Evolutionary conservation across 495 filamentous ascomycete species (phyloP), one percentile per base, ranked within the genome.

Genomic region (Trichodelitschia bisporula): DNA sequence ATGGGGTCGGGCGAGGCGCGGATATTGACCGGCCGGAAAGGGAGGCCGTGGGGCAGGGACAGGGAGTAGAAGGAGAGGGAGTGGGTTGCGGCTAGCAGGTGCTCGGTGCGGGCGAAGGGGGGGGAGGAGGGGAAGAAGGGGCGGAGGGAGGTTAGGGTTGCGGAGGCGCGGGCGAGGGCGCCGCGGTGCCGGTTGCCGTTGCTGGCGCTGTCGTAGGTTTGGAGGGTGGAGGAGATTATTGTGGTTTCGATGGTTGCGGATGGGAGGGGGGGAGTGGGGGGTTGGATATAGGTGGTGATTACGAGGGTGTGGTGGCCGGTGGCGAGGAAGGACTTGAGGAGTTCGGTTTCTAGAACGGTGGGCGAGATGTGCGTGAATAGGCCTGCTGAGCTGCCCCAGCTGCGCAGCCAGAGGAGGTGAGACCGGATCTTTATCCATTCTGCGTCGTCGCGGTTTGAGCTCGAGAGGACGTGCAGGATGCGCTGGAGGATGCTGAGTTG

Each of bases 1-100:
- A 91, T 56, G 1, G 86, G 89, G 45, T 97, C 84, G 3, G 62
- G 45, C 40, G 84, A 77, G 2, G 84, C 75, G 4, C 86, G 72
- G 20, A 97, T 70, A 39, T 74, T 76, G 31, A 92, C 79, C 1
- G 86, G 86, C 19, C 76, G 76, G 38, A 95, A 91, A 0, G 82
- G 82, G 36, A 90, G 74, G 23, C 80, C 80, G 45, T 89, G 82
- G 40, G 89, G 80, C 4, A 95, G 56, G 0, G 74, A 83, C 4
- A 97, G 60, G 3, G 76, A 75, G 52, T 91, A 95, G 38, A 75
- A 73, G 19, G 80, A 84, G 20, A 95, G 57, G 4, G 68, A 59
- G 46, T 97, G 82, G 0, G 89, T 90, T 12, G 86, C 80, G 25
- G 60, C 56, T n/a, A 93, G 57, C 3, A 97, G 62, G 20, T 75